Base-by-base conservation (phyloP, 208 protist species). In the Endotrypanum monterogeii region DNA sequence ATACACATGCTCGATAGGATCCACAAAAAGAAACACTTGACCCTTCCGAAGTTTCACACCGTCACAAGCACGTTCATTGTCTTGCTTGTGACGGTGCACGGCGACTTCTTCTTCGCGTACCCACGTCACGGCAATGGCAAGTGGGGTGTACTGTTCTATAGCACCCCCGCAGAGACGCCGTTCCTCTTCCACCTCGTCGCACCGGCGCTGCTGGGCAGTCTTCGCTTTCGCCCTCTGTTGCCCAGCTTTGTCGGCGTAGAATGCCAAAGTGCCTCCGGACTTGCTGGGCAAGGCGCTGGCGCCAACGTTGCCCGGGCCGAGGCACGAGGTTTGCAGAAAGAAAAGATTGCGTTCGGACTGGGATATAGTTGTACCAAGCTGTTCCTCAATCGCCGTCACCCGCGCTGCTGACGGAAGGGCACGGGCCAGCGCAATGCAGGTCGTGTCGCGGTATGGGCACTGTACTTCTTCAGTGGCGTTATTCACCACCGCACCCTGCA, bases 1-100 rank as follows among this genome's bases (percentile, higher is more conserved):
- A 44, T 80, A 73, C 69, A 93, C 62, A 67, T 85, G 88, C 61
- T 78, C 68, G 62, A 93, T 82, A 14, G 86, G 85, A 76, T 95
- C 88, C 37, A 95, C 75, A 61, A 91, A 88, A 69, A 89, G 84
- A 67, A 93, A 95, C 2, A 89, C 69, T 65, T 95, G 88, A 8
- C 90, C 90, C 56, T 78, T 68, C 37, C 73, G 52, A 44, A 67
- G 39, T 51, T n/a, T 30, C 20, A 20, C 28, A 48, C 55, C 68
- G 14, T 23, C 35, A 41, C 9, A 30, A 63, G 16, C 58, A 46
- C 51, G 16, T 23, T 18, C 52, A 56, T 37, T n/a, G 25, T 20
- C 14, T 12, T 44, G 32, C 37, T 28, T 65, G 9, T 65, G 20
- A 18, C 9, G 12, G 25, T n/a, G 14, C 20, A 28, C 60, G 18